These are phyloP conservation scores for Glycine tomentella DNA, from an alignment of 306 rosid genomes.

Conservation along the genomic window DNA sequence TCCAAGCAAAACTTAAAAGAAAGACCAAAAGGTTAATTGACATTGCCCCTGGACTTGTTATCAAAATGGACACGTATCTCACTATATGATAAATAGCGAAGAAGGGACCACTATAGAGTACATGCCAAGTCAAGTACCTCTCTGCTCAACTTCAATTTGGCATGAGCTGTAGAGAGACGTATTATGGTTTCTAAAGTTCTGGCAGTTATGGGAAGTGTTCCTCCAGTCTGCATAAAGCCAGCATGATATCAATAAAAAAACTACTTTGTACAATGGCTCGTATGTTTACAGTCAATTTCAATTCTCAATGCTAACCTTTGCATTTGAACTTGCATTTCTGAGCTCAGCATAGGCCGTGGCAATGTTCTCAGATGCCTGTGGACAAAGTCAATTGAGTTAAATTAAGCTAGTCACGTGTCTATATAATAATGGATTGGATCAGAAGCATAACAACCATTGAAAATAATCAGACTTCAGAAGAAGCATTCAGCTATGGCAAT, in stretches of 20 bases:
- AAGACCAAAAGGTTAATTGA: conserved; percentile 2
- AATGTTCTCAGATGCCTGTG: conserved; percentile 93
- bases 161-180: conserved; percentile 98
- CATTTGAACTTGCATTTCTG: conserved; percentile 77
- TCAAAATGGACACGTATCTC: conserved; percentile 23
- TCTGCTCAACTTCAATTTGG: conserved; percentile 89
- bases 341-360: conserved; percentile 96
- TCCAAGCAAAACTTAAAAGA: conserved; percentile 12
- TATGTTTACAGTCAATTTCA: conserved; percentile 18
- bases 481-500: conserved; percentile 23
- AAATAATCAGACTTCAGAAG: conserved; percentile 29
- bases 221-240: conserved; percentile 81
- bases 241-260: conserved; percentile 42
- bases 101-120: neutral
- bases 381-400: conserved; percentile 30
- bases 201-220: conserved; percentile 98
- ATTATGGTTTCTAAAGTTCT: conserved; percentile 98
- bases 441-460: conserved; percentile 30
- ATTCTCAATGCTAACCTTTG: conserved; percentile 65
- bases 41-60: conserved; percentile 11
- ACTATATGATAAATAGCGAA: neutral
- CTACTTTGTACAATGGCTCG: neutral
- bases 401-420: conserved; percentile 30
- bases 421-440: conserved; percentile 5
- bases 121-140: conserved; percentile 56